A percentile compares a stretch with the other conserved stretches of the same genome.
Conservation (phyloP, 2,329 filamentous ascomycete genomes). For the Aureobasidium sp. region DNA sequence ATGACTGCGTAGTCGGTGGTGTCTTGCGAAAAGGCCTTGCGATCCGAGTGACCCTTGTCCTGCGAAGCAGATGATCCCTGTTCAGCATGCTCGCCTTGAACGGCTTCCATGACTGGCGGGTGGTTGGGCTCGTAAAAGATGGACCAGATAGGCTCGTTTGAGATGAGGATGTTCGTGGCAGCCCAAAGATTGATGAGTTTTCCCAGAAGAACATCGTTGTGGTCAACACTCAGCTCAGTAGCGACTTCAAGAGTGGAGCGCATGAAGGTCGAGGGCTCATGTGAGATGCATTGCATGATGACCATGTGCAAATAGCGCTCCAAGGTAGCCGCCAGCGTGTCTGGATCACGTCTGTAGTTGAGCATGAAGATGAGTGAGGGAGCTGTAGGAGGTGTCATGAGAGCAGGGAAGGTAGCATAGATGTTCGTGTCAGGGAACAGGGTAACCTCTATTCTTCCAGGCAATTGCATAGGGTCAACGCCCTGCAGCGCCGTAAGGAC, state of each 20-base stretch:
- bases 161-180: conserved; percentile 45
- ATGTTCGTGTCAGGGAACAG: conserved; percentile 40
- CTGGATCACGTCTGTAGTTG: conserved; percentile 2
- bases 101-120: conserved; percentile 16
- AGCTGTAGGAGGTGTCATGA: conserved; percentile 33
- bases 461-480: conserved; percentile 41
- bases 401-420: conserved; percentile 25
- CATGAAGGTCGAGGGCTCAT: conserved; percentile 46
- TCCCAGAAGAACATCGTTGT: conserved; percentile 39
- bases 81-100: background rate
- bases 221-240: conserved; percentile 15
- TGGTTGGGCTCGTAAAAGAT: conserved; percentile 14
- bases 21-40: conserved; percentile 4
- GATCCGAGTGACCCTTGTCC: conserved; percentile 23
- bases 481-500: conserved; percentile 43
- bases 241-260: conserved; percentile 37
- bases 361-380: conserved; percentile 6
- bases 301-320: conserved; percentile 16
- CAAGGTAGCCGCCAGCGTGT: conserved; percentile 11
- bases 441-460: conserved; percentile 48
- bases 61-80: background rate
- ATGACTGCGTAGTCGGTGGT: conserved; percentile 39
- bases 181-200: conserved; percentile 52
- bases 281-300: conserved; percentile 35
- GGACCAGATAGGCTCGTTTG: conserved; percentile 23